Conservation (phyloP, 2,329 filamentous ascomycete genomes). For the Aspergillus awamori region DNA sequence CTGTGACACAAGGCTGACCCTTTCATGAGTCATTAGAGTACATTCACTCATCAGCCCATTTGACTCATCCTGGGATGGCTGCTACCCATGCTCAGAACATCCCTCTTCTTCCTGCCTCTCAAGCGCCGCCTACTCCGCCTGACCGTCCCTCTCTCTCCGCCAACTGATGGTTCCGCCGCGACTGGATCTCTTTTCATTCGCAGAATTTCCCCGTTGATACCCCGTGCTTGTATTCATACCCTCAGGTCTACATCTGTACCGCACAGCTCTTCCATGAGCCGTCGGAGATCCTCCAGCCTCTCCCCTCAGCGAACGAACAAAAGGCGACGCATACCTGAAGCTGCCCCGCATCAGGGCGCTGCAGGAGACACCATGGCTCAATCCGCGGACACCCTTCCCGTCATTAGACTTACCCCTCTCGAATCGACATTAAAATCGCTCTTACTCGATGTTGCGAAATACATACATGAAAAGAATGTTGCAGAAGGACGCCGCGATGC, state of each 20-base stretch:
- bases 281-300: slow-evolving; percentile 20
- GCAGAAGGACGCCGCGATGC: slow-evolving; percentile 45
- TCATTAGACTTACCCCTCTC: slow-evolving; percentile 65
- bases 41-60: background rate
- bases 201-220: slow-evolving; percentile 5
- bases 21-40: background rate
- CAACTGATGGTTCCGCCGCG: background rate
- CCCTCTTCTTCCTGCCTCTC: background rate
- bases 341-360: slow-evolving; percentile 25
- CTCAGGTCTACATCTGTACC: background rate
- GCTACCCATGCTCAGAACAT: background rate
- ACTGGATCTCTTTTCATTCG: background rate
- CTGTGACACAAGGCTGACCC: background rate
- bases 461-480: slow-evolving; percentile 51
- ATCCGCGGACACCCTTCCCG: slow-evolving; percentile 25
- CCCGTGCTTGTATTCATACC: background rate
- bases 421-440: slow-evolving; percentile 75
- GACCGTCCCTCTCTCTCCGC: background rate
- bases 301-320: slow-evolving; percentile 33
- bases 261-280: slow-evolving; percentile 31
- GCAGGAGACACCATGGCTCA: slow-evolving; percentile 27
- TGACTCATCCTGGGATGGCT: slow-evolving; percentile 2
- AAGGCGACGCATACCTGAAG: slow-evolving; percentile 35
- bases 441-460: slow-evolving; percentile 77
- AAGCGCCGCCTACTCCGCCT: background rate